Conservation (phyloP, 257 asterid genomes). For the Solanum piurae region DNA sequence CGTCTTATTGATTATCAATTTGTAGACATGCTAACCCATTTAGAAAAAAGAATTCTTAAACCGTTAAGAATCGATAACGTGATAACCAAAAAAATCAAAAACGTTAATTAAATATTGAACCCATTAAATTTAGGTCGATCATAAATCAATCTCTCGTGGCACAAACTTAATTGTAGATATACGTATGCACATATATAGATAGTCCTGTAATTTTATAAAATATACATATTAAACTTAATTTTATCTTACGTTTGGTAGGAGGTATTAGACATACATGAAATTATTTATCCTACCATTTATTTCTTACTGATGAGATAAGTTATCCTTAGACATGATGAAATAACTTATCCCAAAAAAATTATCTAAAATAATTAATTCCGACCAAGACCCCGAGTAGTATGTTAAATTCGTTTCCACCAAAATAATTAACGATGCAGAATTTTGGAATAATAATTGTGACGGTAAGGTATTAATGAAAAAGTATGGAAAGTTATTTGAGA, state of each 20-base stretch:
- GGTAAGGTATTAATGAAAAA: not conserved
- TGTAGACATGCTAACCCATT: no score
- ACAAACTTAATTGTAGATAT: not conserved
- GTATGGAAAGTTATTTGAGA: not conserved
- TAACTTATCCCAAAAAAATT: no score
- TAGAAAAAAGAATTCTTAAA: no score
- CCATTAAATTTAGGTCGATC: no score
- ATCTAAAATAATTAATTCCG: not conserved
- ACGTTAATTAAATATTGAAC: not conserved
- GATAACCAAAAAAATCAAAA: no score
- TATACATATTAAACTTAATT: not conserved
- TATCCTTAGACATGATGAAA: no score
- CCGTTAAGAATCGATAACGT: not conserved
- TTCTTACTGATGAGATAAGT: not conserved
- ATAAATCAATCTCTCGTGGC: not conserved
- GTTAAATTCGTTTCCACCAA: not conserved
- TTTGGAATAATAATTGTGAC: not conserved
- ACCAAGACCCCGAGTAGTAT: not conserved
- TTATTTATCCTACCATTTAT: no score
- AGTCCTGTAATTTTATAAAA: not conserved
- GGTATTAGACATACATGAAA: no score
- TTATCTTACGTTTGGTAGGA: no score
- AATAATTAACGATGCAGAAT: not conserved
- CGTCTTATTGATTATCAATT: no score
- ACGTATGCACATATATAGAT: no score